phyloP scores from a whole-genome alignment of 2,329 filamentous ascomycete species.

The Metarhizium brunneum region DNA sequence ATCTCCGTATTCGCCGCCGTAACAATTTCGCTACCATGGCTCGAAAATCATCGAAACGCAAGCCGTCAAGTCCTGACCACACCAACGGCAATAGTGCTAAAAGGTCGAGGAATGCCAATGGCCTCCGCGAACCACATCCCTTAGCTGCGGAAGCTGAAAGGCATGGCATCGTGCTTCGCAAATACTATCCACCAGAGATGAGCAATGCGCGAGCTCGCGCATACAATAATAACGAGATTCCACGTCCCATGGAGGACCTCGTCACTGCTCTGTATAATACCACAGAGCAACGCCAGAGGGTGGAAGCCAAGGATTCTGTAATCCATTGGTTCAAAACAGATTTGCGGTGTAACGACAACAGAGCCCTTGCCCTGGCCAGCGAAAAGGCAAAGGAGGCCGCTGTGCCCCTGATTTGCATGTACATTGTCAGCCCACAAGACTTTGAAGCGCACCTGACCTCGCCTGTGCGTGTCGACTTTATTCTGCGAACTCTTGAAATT shows the following conservation, averaged over 20 bases:
- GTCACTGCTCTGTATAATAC: slow-evolving; percentile 54
- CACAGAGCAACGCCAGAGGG: slow-evolving; percentile 36
- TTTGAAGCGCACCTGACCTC: slow-evolving; percentile 71
- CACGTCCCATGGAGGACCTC: slow-evolving; percentile 65
- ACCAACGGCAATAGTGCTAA: slow-evolving; percentile 18
- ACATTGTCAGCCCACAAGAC: slow-evolving; percentile 75
- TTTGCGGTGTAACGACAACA: slow-evolving; percentile 66
- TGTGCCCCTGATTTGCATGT: slow-evolving; percentile 66
- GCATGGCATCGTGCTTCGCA: slow-evolving; percentile 56
- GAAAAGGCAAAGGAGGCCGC: slow-evolving; percentile 54
- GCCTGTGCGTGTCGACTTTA: slow-evolving; percentile 69
- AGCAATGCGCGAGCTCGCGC: slow-evolving; percentile 65
- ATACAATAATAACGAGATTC: slow-evolving; percentile 61
- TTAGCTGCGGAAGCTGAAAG: slow-evolving; percentile 36
- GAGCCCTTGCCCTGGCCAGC: slow-evolving; percentile 56
- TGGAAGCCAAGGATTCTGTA: slow-evolving; percentile 51
- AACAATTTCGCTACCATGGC: slow-evolving; percentile 18
- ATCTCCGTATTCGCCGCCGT: not conserved
- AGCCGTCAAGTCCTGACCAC: slow-evolving; percentile 12
- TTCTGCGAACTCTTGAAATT: slow-evolving; percentile 58
- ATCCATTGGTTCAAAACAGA: slow-evolving; percentile 92
- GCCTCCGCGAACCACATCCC: slow-evolving; percentile 36
- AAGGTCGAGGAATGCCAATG: slow-evolving; percentile 22
- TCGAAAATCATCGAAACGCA: slow-evolving; percentile 18
- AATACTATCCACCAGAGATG: slow-evolving; percentile 84